Percentiles rank a stretch among this genome's conserved stretches.
phyloP scores from a whole-genome alignment of 768 basidiomycete genomes.

The Leccinum truebloodii region DNA sequence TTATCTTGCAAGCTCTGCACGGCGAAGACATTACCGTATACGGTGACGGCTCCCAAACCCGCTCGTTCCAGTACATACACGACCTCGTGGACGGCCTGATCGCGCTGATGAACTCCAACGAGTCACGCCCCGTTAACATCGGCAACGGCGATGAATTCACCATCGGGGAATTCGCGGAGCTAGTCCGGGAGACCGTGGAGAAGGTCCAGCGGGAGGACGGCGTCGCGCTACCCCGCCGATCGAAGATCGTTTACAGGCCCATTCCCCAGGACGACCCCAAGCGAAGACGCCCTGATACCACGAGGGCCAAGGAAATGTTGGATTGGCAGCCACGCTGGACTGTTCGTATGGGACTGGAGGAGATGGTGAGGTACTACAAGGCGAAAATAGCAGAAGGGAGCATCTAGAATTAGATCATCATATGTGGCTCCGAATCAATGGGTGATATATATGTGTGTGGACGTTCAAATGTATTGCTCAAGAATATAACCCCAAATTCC shows the following conservation, averaged over 20 bases:
- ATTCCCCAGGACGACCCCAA: slow-evolving; percentile 95
- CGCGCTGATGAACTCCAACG: slow-evolving; percentile 91
- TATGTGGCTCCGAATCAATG: neutral
- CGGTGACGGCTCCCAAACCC: slow-evolving; percentile 90
- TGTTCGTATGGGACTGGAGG: slow-evolving; percentile 89
- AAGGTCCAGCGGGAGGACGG: slow-evolving; percentile 90
- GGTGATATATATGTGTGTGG: neutral
- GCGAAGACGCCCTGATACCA: slow-evolving; percentile 90
- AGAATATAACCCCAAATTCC: neutral
- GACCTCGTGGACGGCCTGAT: slow-evolving; percentile 95
- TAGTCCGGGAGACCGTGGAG: slow-evolving; percentile 90
- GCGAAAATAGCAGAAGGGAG: slow-evolving; percentile 85
- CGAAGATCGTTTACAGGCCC: slow-evolving; percentile 73
- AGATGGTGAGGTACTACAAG: slow-evolving; percentile 94
- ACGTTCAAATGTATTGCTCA: neutral
- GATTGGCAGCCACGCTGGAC: slow-evolving; percentile 94
- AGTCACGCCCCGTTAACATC: slow-evolving; percentile 94
- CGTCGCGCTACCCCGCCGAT: slow-evolving; percentile 46
- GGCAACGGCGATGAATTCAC: slow-evolving; percentile 96
- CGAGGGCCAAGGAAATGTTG: slow-evolving; percentile 80
- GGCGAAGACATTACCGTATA: slow-evolving; percentile 98
- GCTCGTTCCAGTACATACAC: slow-evolving; percentile 98
- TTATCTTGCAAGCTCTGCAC: slow-evolving; percentile 87
- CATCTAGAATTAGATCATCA: slow-evolving; percentile 41
- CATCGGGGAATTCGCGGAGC: slow-evolving; percentile 90